Evolutionary conservation across 345 rosid genomes (phyloP).

Genomic region (rapeseed (Brassica napus)): Da-Ae NC_063438.1:4994001-4994500

Average conservation of each 20-base stretch:
- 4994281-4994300: constrained; percentile 29
- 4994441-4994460: constrained; percentile 44
- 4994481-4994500: constrained; percentile 18
- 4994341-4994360: constrained; percentile 45
- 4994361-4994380: constrained; percentile 54
- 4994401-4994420: constrained; percentile 38
- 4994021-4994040: constrained; percentile 37
- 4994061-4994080: constrained; percentile 31
- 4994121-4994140: constrained; percentile 25
- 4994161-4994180: constrained; percentile 45
- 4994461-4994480: constrained; percentile 17
- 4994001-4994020: constrained; percentile 39
- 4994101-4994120: constrained; percentile 40
- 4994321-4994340: constrained; percentile 35
- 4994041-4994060: constrained; percentile 43
- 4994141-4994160: constrained; percentile 62
- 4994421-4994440: constrained; percentile 50
- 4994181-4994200: constrained; percentile 51
- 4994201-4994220: constrained; percentile 35
- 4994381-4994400: constrained; percentile 35
- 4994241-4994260: constrained; percentile 46
- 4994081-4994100: constrained; percentile 26
- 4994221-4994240: constrained; percentile 50
- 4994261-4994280: constrained; percentile 49
- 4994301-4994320: constrained; percentile 44